Conservation (phyloP, 768 basidiomycete species). For the Boletus sensibilis region DNA sequence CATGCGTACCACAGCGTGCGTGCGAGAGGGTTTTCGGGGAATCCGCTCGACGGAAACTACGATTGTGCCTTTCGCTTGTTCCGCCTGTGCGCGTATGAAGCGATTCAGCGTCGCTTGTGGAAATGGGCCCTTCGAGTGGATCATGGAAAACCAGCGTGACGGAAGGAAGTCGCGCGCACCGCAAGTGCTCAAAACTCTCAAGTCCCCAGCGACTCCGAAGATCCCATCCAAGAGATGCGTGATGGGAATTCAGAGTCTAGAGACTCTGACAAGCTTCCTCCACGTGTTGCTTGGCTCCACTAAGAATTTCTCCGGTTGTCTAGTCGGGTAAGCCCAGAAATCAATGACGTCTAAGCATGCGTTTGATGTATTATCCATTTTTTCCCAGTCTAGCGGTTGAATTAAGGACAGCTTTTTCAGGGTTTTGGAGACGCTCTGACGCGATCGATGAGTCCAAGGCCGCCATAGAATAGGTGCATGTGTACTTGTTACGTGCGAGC, state of each 20-base stretch:
- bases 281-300: conserved; percentile 3
- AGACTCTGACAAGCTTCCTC: neutral
- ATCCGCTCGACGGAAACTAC: neutral
- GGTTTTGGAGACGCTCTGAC: neutral
- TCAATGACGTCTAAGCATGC: neutral
- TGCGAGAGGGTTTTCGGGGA: neutral
- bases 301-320: neutral
- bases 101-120: neutral
- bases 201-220: neutral
- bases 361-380: neutral
- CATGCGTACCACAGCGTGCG: neutral
- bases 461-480: neutral
- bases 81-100: neutral
- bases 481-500: conserved; percentile 9
- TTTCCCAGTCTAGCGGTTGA: neutral
- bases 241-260: neutral
- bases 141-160: neutral
- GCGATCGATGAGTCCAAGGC: neutral
- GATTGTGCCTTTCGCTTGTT: neutral
- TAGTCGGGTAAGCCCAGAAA: neutral
- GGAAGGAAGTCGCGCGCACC: neutral
- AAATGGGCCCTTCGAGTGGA: neutral
- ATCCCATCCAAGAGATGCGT: neutral
- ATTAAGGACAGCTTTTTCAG: neutral
- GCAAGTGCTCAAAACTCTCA: neutral